Percentiles rank a stretch among this genome's conserved stretches.
These are phyloP conservation scores for Cutaneotrichosporon cutaneum DNA, from an alignment of 1,284 basidiomycete species.

Conservation along the genomic window DNA sequence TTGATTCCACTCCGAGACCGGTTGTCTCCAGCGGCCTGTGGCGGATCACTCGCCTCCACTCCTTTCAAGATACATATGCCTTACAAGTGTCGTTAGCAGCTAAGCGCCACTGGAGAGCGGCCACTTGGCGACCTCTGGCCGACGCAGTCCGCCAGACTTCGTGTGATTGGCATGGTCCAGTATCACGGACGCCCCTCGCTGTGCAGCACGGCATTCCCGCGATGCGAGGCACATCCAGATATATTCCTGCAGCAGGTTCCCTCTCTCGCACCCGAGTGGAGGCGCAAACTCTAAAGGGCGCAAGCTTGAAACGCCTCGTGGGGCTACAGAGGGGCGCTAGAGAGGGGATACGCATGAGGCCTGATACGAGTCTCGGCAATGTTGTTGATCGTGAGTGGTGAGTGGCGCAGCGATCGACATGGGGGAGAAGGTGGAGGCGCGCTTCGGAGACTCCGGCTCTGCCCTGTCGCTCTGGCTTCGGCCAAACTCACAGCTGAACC, in stretches of 20 bases:
- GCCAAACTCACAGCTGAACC: too few relatives aligned
- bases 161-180: too few relatives aligned
- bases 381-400: background rate
- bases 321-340: background rate
- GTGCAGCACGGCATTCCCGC: background rate
- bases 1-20: too few relatives aligned
- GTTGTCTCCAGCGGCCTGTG: too few relatives aligned
- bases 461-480: background rate
- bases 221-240: background rate
- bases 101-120: too few relatives aligned
- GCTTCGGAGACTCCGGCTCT: background rate
- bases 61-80: too few relatives aligned
- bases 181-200: too few relatives aligned
- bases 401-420: background rate
- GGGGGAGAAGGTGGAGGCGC: background rate
- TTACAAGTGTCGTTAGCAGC: too few relatives aligned
- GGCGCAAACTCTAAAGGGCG: background rate
- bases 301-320: background rate
- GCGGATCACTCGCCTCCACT: too few relatives aligned
- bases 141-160: too few relatives aligned
- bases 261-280: background rate
- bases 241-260: too few relatives aligned
- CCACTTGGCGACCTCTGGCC: too few relatives aligned
- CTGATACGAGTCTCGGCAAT: background rate
- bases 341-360: background rate